Conservation (phyloP, 1,284 basidiomycete species). For the Melampsora larici-populina region DNA sequence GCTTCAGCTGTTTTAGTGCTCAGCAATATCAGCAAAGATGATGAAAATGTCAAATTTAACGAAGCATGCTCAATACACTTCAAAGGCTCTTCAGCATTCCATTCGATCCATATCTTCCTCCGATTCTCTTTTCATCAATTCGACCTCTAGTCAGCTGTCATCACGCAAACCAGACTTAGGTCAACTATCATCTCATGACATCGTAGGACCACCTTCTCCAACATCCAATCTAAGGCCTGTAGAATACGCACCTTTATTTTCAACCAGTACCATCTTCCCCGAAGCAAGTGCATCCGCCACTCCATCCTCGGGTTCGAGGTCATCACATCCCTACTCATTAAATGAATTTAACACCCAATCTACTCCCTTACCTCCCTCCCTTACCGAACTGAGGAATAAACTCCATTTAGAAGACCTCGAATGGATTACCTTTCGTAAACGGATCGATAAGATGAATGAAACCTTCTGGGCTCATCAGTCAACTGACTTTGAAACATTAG, state of each 20-base stretch:
- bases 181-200: background rate
- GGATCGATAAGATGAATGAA: constrained; percentile 49
- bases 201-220: constrained; percentile 49
- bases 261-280: constrained; percentile 25
- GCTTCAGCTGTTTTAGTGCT: no score
- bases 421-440: constrained; percentile 48
- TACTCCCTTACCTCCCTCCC: constrained; percentile 11
- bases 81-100: no score
- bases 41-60: no score
- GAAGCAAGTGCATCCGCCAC: constrained; percentile 1
- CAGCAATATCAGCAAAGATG: no score
- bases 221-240: constrained; percentile 50
- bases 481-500: constrained; percentile 44
- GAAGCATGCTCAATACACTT: no score
- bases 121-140: no score
- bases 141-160: no score
- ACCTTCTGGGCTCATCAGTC: constrained; percentile 49
- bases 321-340: constrained; percentile 49
- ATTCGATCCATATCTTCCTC: no score
- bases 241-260: constrained; percentile 49
- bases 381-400: constrained; percentile 22
- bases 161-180: no score
- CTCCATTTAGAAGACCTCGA: constrained; percentile 48
- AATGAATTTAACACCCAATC: constrained; percentile 47
- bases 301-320: background rate